A percentile compares a stretch with the other conserved stretches of the same genome.
phyloP scores from a whole-genome alignment of 1,284 basidiomycete species.

The Sanghuangporus sanghuang region DNA sequence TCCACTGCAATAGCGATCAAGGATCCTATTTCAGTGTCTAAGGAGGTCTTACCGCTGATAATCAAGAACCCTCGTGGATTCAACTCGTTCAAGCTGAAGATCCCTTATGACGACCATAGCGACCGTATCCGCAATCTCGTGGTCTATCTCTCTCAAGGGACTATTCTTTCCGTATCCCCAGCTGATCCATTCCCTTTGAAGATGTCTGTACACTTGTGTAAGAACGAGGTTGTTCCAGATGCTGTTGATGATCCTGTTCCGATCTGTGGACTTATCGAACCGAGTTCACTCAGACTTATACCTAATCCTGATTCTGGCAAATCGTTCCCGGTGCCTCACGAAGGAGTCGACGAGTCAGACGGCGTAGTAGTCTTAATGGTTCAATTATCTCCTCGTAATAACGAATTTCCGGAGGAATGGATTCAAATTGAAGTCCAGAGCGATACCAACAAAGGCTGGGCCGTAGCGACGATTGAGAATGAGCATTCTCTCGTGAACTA shows the following conservation, averaged over 20 bases:
- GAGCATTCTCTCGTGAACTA: constrained; percentile 29
- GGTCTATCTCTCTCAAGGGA: constrained; percentile 56
- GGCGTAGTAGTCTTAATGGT: constrained; percentile 61
- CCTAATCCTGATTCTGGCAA: constrained; percentile 49
- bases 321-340: constrained; percentile 57
- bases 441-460: constrained; percentile 56
- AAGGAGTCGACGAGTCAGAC: constrained; percentile 70
- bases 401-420: constrained; percentile 29
- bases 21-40: constrained; percentile 19
- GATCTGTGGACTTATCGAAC: constrained; percentile 38
- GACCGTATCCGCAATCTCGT: constrained; percentile 30
- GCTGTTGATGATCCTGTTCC: constrained; percentile 17
- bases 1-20: neutral
- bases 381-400: constrained; percentile 28
- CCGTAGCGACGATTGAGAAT: constrained; percentile 47
- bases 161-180: constrained; percentile 45
- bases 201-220: constrained; percentile 42
- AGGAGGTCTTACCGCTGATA: constrained; percentile 32
- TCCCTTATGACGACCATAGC: constrained; percentile 24
- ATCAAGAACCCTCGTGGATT: constrained; percentile 40
- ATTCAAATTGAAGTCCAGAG: constrained; percentile 47
- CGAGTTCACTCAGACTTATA: constrained; percentile 49
- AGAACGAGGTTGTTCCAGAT: neutral
- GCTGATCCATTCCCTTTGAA: constrained; percentile 37
- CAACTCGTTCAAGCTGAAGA: constrained; percentile 46